Evolutionary conservation across 176 grass and related monocot genomes (phyloP).

Genomic region (Leersia perrieri): DNA sequence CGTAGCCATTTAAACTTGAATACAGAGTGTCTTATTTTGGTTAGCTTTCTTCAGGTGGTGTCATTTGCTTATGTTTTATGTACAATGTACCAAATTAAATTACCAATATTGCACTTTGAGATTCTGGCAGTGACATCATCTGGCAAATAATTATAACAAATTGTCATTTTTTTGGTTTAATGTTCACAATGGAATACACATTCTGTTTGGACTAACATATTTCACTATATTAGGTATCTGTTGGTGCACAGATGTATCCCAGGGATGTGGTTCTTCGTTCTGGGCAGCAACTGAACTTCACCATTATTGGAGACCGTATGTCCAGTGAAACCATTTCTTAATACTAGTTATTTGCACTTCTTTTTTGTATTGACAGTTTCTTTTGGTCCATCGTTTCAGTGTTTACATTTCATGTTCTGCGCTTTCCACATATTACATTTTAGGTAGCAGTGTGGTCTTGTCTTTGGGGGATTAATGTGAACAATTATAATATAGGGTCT

Average conservation of each 20-base stretch:
- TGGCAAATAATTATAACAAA: background rate
- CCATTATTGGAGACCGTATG: constrained; percentile 63
- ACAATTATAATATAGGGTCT: too few species aligned
- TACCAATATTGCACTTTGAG: background rate
- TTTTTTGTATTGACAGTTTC: constrained; percentile 3
- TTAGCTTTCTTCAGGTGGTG: background rate
- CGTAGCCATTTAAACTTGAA: constrained; percentile 9
- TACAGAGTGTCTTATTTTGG: background rate
- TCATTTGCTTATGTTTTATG: background rate
- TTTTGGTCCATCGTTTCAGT: background rate
- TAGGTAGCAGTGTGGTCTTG: background rate
- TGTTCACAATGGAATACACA: background rate
- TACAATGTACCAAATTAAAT: background rate
- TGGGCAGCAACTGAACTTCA: constrained; percentile 75
- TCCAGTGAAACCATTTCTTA: constrained; percentile 30
- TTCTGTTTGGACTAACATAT: constrained; percentile 9
- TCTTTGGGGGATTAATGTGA: too few species aligned
- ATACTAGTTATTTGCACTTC: background rate
- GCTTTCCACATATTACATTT: background rate
- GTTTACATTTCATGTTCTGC: constrained; percentile 18
- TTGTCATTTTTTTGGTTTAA: background rate
- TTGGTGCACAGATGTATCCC: constrained; percentile 66
- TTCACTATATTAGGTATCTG: constrained; percentile 63
- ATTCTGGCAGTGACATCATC: background rate
- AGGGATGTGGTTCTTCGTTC: constrained; percentile 58